Base-by-base conservation (phyloP, 2,329 filamentous ascomycete genomes). In the Malbranchea zuffiana region DNA sequence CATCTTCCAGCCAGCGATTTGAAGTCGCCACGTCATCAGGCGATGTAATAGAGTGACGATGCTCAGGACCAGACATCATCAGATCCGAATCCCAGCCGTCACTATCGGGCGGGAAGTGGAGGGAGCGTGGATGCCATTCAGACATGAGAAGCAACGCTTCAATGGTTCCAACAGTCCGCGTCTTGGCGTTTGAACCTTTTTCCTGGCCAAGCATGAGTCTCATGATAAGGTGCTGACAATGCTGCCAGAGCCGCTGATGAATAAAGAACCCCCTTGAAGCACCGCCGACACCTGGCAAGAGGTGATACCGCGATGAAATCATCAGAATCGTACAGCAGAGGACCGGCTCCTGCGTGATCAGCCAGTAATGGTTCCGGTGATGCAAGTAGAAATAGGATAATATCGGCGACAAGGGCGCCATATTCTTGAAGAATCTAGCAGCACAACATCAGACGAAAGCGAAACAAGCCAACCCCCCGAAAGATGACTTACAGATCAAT, bases 41-140 rank as follows among this genome's bases (percentile, higher is more conserved):
- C 4, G 52, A 46, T 39, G 45, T 58, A 7, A 35, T 35, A 29
- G 39, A 30, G 10, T 20, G 21, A 13, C 35, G 25, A 32, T 40
- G 41, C 13, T 38, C 37, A 31, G 30, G 28, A 18, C 26, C 12
- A 24, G 56, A 53, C 11, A 67, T 50, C 35, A 69, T 60, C 5
- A 71, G 48, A 41, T 70, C 66, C 10, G 65, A 67, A 43, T 74
- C 69, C 69, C 68, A 72, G 1, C 69, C 69, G 44, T 74, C 68
- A 6, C 56, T 63, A 26, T 66, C 66, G 0, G 68, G 69, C 0
- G 68, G 69, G 19, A 72, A 67, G 44, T 72, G 67, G 1, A 73
- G 52, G 4, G 68, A 66, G 15, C 68, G 61, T 2, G 70, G 68
- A 45, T 72, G 68, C 70, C 70, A 74, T 47, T 74, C 69, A 0